Evolutionary conservation across 495 filamentous ascomycete genomes (phyloP), one percentile per base, ranked within the genome.

Genomic region (Neurospora hispaniola): DNA sequence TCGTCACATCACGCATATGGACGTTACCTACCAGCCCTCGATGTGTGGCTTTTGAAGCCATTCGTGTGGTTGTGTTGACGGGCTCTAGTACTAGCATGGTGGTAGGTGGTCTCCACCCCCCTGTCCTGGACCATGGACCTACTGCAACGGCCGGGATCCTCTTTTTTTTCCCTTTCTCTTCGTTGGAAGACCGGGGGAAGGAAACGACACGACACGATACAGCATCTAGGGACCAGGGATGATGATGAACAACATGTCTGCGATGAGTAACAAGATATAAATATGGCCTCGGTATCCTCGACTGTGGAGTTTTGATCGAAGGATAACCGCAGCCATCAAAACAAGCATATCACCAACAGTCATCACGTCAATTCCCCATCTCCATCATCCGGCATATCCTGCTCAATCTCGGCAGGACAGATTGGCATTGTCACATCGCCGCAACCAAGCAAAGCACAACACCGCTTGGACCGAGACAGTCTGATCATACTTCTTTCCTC

Each of bases 201-300:
- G 23, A 27, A 66, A 66, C 27, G 27, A 66, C 54, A 66, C 27
- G 54, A 66, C 27, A 66, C 27, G 12, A 31, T 66, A 66, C 54
- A 66, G 54, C 54, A 66, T 66, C 54, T 66, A 18, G 54, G 14
- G 54, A 9, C 54, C 54, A 66, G 54, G 54, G 54, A 35, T 35
- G 14, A 38, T 66, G 7, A 66, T 66, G 54, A 66, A 66, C 27
- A 66, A 35, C 23, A 66, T 66, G 35, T 66, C 14, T 14, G 16
- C 9, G 54, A 35, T 27, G 11, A 66, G 27, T 5, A 35, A 66
- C n/a, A 42, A 69, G 75, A 75, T 78, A 78, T 75, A 76, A 78
- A 72, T 75, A 76, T 48, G 70, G 62, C 20, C 59, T 73, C 42
- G 75, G 71, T 44, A 43, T 71, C 75, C 76, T 62, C 73, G 20